Conservation (phyloP, 805 yeast genomes). For the Ogataea thermomethanolica region DNA sequence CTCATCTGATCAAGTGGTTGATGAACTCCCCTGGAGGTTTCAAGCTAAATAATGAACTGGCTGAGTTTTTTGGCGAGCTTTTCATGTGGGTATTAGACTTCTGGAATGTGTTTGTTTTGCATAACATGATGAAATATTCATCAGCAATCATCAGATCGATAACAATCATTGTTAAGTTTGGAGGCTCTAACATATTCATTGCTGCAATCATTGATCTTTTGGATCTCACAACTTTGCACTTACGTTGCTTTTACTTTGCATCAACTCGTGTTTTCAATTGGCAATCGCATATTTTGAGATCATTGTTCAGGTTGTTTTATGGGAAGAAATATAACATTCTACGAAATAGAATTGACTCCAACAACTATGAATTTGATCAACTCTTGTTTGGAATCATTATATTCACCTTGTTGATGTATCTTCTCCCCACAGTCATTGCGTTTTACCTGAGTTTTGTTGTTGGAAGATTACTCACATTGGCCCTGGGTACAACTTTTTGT, state of each 20-base stretch:
- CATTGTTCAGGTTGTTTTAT: conserved; percentile 78
- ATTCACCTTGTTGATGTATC: conserved; percentile 72
- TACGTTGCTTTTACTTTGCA: conserved; percentile 72
- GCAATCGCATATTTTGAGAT: conserved; percentile 63
- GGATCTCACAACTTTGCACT: conserved; percentile 62
- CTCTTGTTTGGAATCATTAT: conserved; percentile 82
- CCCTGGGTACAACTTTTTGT: conserved; percentile 51
- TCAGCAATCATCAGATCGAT: conserved; percentile 16
- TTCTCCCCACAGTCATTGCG: conserved; percentile 84
- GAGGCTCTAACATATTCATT: conserved; percentile 68
- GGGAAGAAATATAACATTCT: conserved; percentile 86
- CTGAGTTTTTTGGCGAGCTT: conserved; percentile 80
- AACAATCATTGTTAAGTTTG: conserved; percentile 19
- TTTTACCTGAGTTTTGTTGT: conserved; percentile 74
- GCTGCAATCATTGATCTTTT: conserved; percentile 64
- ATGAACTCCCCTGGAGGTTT: conserved; percentile 92
- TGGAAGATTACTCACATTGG: conserved; percentile 50
- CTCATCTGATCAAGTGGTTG: conserved; percentile 60
- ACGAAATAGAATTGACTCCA: conserved; percentile 80
- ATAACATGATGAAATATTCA: conserved; percentile 11
- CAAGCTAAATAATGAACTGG: conserved; percentile 82
- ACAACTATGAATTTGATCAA: conserved; percentile 83
- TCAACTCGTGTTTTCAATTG: conserved; percentile 75
- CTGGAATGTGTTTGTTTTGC: conserved; percentile 41
- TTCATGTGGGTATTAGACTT: conserved; percentile 79